These are phyloP conservation scores for Pestalotiopsis fici DNA, from an alignment of 2,329 filamentous ascomycete species.

Conservation along the genomic window DNA sequence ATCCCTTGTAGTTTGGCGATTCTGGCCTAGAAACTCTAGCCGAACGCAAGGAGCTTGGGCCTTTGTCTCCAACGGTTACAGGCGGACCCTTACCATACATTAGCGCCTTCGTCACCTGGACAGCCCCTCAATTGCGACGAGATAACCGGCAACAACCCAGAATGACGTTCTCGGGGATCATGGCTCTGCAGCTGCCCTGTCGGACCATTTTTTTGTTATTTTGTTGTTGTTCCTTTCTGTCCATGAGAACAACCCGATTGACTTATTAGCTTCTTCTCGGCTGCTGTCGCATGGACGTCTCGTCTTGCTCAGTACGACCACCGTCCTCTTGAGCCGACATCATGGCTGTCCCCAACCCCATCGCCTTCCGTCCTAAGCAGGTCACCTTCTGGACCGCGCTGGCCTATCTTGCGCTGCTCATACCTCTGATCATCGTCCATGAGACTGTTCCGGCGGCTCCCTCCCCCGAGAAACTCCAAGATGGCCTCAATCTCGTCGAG, in stretches of 20 bases:
- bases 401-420: slow-evolving; percentile 75
- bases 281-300: neutral
- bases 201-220: neutral
- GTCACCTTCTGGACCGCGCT: slow-evolving; percentile 77
- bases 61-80: neutral
- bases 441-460: slow-evolving; percentile 73
- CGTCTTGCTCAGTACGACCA: neutral
- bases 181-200: neutral
- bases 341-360: slow-evolving; percentile 43
- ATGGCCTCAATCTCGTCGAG: slow-evolving; percentile 78
- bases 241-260: neutral
- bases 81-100: neutral
- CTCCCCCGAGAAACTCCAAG: slow-evolving; percentile 40
- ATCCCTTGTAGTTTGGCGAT: too few species aligned
- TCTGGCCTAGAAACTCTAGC: neutral
- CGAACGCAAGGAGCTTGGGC: neutral
- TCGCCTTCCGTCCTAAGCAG: slow-evolving; percentile 78
- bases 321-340: neutral
- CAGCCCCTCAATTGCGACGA: neutral
- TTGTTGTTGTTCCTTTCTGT: neutral
- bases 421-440: slow-evolving; percentile 73
- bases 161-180: neutral
- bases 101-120: neutral
- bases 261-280: neutral
- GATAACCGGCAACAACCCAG: neutral